Evolutionary conservation across 768 basidiomycete species (phyloP), one percentile per base, ranked within the genome.

Genomic region (Suillus lakei): DNA sequence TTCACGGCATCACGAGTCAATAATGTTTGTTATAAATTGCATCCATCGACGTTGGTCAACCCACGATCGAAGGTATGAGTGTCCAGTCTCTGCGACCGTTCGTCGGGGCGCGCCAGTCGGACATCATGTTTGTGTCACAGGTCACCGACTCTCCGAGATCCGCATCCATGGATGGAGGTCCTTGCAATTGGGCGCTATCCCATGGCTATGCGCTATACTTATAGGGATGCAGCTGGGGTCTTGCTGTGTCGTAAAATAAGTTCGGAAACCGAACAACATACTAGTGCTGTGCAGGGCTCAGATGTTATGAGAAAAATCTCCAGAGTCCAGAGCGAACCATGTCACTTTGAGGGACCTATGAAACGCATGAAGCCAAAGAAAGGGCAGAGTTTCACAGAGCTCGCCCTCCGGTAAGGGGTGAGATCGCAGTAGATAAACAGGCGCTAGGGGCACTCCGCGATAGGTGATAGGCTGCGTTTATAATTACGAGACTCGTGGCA

Each of bases 401-500:
- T 54, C 5, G 10, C 3, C 10, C 21, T 54, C 53, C 53, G 30
- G 18, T 30, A 32, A 54, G 53, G 51, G 51, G 53, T 54, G 53
- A 54, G 53, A 54, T 54, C 30, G 32, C 18, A 9, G 18, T 53
- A 32, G 51, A 53, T 50, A 50, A 15, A 28, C 6, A 30, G 16
- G 16, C 50, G 28, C 50, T 51, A 51, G 53, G 53, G 53, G 53
- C 21, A 30, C 30, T 30, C 30, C 5, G 28, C 16, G 26, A 51
- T 51, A 8, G 26, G 50, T 18, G 16, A 51, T 3, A 12, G 4
- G 15, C 43, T n/a, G 21, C 15, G 23, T 30, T 51, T 18, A 30
- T 53, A 50, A 63, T 30, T 38, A 39, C 30, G 51, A 28, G 54
- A 63, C 26, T 28, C 58, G 38, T 39, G 38, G 16, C 34, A 62